A percentile compares a stretch with the other conserved stretches of the same genome.
Evolutionary conservation across 1,139 yeast genomes (phyloP).

Genomic region (Yamadazyma membranifaciens): DNA sequence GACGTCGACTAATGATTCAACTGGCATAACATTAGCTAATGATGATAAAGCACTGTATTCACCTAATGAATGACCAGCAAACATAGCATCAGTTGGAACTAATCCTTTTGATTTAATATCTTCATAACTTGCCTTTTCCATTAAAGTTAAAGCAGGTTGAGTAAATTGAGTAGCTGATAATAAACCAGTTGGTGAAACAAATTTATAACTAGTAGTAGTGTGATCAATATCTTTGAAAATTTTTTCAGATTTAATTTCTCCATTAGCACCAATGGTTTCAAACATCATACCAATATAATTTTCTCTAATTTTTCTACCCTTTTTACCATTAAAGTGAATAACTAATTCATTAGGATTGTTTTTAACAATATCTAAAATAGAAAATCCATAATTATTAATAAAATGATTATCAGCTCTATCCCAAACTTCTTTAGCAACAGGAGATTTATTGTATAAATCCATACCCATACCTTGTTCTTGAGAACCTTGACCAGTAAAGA

Average conservation of each 20-base stretch:
- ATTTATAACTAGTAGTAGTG: constrained; percentile 79
- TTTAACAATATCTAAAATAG: constrained; percentile 90
- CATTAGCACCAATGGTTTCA: constrained; percentile 87
- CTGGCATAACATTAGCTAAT: constrained; percentile 97
- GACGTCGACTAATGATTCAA: constrained; percentile 95
- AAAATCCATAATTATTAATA: constrained; percentile 92
- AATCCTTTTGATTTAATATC: constrained; percentile 95
- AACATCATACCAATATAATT: constrained; percentile 97
- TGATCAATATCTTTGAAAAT: constrained; percentile 90
- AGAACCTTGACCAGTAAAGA: constrained; percentile 99
- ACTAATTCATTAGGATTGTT: constrained; percentile 96
- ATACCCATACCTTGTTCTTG: constrained; percentile 99
- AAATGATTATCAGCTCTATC: constrained; percentile 96
- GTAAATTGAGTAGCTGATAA: constrained; percentile 98
- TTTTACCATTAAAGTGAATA: constrained; percentile 96
- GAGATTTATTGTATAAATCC: constrained; percentile 91
- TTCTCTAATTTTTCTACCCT: constrained; percentile 92
- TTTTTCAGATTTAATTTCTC: constrained; percentile 84
- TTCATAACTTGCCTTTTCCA: constrained; percentile 99
- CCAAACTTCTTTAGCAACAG: constrained; percentile 95
- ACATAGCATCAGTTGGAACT: constrained; percentile 88
- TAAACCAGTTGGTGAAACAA: constrained; percentile 91
- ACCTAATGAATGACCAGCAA: constrained; percentile 99
- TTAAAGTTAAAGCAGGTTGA: constrained; percentile 96
- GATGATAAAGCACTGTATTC: constrained; percentile 98